Conservation (phyloP, 2,329 filamentous ascomycete species). For the Aphanoascus verrucosus region DNA sequence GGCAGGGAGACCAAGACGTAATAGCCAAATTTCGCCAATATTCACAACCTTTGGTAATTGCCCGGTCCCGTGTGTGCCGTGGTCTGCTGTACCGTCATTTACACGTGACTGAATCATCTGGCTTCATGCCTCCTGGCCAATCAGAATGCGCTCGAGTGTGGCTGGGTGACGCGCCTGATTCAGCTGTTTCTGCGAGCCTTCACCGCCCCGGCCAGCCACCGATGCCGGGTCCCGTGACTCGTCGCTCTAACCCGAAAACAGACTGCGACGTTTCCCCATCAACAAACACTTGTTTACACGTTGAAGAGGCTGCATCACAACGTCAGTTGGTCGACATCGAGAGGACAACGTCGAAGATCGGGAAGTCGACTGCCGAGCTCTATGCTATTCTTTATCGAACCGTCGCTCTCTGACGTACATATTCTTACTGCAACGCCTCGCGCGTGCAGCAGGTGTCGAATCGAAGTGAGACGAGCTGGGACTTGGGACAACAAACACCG, state of each 20-base stretch:
- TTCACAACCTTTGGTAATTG: background rate
- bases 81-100: slow-evolving; percentile 6
- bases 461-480: background rate
- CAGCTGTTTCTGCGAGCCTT: background rate
- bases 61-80: slow-evolving; percentile 8
- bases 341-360: slow-evolving; percentile 9
- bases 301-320: slow-evolving; percentile 11
- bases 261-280: slow-evolving; percentile 18
- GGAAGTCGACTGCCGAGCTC: background rate
- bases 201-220: slow-evolving; percentile 9
- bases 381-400: slow-evolving; percentile 11
- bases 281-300: slow-evolving; percentile 18
- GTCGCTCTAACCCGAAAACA: slow-evolving; percentile 6
- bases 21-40: slow-evolving; percentile 11
- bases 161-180: background rate
- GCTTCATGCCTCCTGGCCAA: background rate
- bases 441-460: slow-evolving; percentile 6
- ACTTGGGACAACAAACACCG: background rate
- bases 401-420: slow-evolving; percentile 11
- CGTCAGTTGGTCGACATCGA: slow-evolving; percentile 7
- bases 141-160: background rate
- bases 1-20: slow-evolving; percentile 11
- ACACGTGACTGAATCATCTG: slow-evolving; percentile 6
- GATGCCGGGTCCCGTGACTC: slow-evolving; percentile 10
- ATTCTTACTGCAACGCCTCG: slow-evolving; percentile 9